Conservation (phyloP, 129 eudicot genomes). For the Lonicera japonica region DNA sequence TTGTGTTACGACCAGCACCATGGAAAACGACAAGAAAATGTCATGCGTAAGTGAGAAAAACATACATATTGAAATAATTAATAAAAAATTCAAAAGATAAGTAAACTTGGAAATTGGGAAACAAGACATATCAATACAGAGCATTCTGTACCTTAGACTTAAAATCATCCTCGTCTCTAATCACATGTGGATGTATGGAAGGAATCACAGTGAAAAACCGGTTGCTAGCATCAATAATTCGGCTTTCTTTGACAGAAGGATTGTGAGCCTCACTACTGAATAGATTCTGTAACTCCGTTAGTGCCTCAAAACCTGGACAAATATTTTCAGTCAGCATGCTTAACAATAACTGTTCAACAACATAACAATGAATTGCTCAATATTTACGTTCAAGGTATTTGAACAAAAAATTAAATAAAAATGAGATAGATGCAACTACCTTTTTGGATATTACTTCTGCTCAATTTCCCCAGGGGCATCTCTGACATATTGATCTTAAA, state of each 20-base stretch:
- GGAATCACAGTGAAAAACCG: constrained; percentile 91
- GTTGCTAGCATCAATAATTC: constrained; percentile 92
- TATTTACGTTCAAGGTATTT: not conserved
- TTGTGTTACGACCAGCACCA: not conserved
- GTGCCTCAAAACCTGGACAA: constrained; percentile 79
- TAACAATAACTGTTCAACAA: constrained; percentile 3
- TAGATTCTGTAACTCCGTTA: constrained; percentile 85
- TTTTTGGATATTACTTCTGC: constrained; percentile 86
- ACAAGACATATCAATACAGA: not conserved
- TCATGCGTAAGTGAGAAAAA: no score
- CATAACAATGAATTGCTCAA: not conserved
- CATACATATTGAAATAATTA: no score
- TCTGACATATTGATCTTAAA: constrained; percentile 90
- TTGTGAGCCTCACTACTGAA: constrained; percentile 30
- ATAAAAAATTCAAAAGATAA: not conserved
- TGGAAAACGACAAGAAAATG: not conserved
- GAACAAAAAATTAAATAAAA: not conserved
- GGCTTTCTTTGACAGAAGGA: constrained; percentile 56
- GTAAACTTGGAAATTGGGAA: not conserved
- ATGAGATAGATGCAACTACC: constrained; percentile 30
- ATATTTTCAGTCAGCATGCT: not conserved
- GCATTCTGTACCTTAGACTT: constrained; percentile 57
- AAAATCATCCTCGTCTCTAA: constrained; percentile 82
- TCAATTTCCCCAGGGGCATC: constrained; percentile 97
- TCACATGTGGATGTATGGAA: constrained; percentile 89